Evolutionary conservation across 2,329 filamentous ascomycete genomes (phyloP).

Genomic region (Elsinoe ampelina): DNA sequence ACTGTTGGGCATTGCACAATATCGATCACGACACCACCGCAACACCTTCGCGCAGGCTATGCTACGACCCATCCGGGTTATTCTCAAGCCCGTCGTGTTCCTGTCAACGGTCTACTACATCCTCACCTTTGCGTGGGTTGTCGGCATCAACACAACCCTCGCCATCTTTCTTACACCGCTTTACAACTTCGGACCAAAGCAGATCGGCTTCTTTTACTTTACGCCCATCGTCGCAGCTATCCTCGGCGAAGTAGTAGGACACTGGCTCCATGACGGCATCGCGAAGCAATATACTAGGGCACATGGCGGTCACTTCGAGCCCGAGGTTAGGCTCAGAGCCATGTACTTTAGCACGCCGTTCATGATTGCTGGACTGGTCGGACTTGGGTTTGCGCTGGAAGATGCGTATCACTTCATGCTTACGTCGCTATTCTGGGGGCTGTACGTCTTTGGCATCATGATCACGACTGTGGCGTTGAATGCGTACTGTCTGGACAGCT

Average conservation of each 20-base stretch:
- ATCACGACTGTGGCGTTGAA: conserved; percentile 44
- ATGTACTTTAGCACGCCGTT: conserved; percentile 41
- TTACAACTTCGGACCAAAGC: conserved; percentile 30
- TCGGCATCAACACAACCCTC: conserved; percentile 22
- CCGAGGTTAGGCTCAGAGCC: conserved; percentile 45
- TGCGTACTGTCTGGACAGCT: conserved; percentile 46
- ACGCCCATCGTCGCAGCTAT: conserved; percentile 46
- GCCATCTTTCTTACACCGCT: conserved; percentile 30
- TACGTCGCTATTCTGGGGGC: conserved; percentile 41
- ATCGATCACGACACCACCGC: conserved; percentile 21
- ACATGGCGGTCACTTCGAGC: conserved; percentile 46
- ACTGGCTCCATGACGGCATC: conserved; percentile 46
- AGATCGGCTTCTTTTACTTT: conserved; percentile 51
- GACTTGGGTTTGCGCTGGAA: conserved; percentile 45
- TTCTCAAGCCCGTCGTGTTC: conserved; percentile 32
- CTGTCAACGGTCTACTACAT: conserved; percentile 28
- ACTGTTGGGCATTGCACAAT: conserved; percentile 30
- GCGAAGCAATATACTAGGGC: conserved; percentile 11
- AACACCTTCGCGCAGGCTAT: conserved; percentile 29
- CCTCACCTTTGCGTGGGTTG: conserved; percentile 25
- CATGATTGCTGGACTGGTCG: conserved; percentile 42
- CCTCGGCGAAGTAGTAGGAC: conserved; percentile 46
- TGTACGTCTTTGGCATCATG: conserved; percentile 50
- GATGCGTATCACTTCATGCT: conserved; percentile 45
- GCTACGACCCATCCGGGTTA: conserved; percentile 29